Base-by-base conservation (phyloP, 129 eudicot genomes). In the Chrysanthemum seticuspe region DNA sequence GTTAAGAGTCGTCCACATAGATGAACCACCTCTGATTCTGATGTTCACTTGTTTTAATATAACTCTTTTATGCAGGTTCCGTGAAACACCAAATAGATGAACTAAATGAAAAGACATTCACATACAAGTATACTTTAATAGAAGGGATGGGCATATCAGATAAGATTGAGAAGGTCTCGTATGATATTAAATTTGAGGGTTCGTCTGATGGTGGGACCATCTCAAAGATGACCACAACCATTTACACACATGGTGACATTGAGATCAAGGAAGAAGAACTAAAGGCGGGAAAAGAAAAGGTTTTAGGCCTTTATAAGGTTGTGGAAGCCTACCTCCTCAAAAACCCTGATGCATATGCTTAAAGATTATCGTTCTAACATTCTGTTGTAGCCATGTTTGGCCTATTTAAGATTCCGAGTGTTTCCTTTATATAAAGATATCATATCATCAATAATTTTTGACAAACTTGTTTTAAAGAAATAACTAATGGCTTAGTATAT, bases 301-400 rank as follows among this genome's bases (percentile, higher is more conserved):
- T 71, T 0, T 13, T 75, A 63, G 81, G 80, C 34, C 78, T 80
- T 78, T 70, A 70, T 65, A 70, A 75, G 70, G 77, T 80, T 80
- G 77, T 70, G 49, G 84, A 75, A 80, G 77, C 74, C 34, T 81
- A 81, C 63, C 77, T 80, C 34, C 77, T 70, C 61, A 74, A 70
- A 36, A 81, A 76, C 71, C 85, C 81, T 2, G 74, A 71, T 71
- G 85, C 85, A 70, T 76, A 75, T 50, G 78, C 40, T 65, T 81
- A 23, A 49, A 31, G 25, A 31, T 63, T 12, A 10, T 60, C 65
- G 58, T 49, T 73, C 65, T 21, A 40, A 64, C 8, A 19, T 61
- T 48, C 23, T 36, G 68, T 62, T 62, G 50, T 14, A 63, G 21
- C 49, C 68, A 63, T 63, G 7, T 6, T 14, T 34, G 68, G 47